phyloP scores from a whole-genome alignment of 164 flowering plant genomes.

The Piper betle region DNA sequence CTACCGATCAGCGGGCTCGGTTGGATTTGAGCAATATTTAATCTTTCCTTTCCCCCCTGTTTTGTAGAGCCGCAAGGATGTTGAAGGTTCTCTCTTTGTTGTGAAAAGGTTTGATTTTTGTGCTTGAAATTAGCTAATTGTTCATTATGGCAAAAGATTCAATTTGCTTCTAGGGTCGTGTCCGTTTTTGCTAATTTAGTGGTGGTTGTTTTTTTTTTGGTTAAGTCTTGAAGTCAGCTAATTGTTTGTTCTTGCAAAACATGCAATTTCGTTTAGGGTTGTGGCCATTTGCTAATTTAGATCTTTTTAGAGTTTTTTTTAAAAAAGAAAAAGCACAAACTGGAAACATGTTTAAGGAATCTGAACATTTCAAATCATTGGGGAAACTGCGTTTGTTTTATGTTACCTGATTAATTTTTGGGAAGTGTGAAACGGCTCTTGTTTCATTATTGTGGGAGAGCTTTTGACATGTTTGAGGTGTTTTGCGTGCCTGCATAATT shows the following conservation, averaged over 20 bases:
- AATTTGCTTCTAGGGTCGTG: background rate
- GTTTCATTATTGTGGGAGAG: background rate
- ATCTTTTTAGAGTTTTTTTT: too few species aligned
- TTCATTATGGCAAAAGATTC: background rate
- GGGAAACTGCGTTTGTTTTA: background rate
- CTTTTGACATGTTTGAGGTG: background rate
- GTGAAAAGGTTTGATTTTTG: conserved; percentile 52
- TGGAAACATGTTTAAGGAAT: too few species aligned
- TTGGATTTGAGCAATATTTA: background rate
- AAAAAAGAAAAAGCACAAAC: too few species aligned
- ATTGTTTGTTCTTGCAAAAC: too few species aligned
- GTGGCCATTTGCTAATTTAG: too few species aligned
- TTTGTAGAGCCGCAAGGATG: conserved; percentile 90
- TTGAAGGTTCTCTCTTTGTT: conserved; percentile 92
- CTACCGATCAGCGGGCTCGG: background rate
- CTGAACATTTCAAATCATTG: background rate
- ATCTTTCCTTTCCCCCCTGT: background rate
- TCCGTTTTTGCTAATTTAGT: background rate
- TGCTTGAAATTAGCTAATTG: background rate
- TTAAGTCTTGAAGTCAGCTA: too few species aligned
- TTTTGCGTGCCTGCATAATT: background rate
- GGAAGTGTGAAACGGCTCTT: too few species aligned
- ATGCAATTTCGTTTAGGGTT: too few species aligned
- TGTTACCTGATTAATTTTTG: too few species aligned
- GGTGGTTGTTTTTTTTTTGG: background rate